These are phyloP conservation scores for Sporothrix variecibatus DNA, from an alignment of 2,329 filamentous ascomycete species.

Conservation along the genomic window DNA sequence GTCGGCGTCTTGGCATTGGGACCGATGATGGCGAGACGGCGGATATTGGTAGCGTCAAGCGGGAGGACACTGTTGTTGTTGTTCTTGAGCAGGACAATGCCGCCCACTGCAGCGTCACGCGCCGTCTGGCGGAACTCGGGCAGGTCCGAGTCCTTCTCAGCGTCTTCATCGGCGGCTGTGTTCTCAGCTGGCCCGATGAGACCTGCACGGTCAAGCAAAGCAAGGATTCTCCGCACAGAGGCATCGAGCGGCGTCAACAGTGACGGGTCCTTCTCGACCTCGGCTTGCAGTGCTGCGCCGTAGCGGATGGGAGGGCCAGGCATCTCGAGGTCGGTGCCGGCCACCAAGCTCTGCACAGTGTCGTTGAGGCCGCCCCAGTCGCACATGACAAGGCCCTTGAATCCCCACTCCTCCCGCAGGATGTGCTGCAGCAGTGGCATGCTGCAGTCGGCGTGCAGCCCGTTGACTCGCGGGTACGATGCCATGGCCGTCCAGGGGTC, in stretches of 20 bases:
- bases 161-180: conserved; percentile 17
- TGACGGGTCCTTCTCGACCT: background rate
- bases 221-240: conserved; percentile 13
- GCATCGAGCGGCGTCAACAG: background rate
- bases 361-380: conserved; percentile 43
- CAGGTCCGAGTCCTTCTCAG: conserved; percentile 28
- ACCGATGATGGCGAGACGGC: conserved; percentile 31
- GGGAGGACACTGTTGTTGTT: conserved; percentile 31
- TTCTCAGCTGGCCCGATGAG: background rate
- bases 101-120: conserved; percentile 32
- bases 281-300: conserved; percentile 27
- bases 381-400: conserved; percentile 60
- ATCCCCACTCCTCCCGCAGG: conserved; percentile 61
- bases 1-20: conserved; percentile 30
- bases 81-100: conserved; percentile 35
- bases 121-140: conserved; percentile 30
- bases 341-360: conserved; percentile 31
- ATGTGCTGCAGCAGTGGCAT: conserved; percentile 55
- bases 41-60: conserved; percentile 22
- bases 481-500: conserved; percentile 71
- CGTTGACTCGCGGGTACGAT: conserved; percentile 68
- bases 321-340: conserved; percentile 41
- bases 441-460: conserved; percentile 61
- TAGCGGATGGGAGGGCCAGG: conserved; percentile 36
- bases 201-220: conserved; percentile 17